A percentile compares a stretch with the other conserved stretches of the same genome.
Conservation (phyloP, 805 yeast species). For the Yarrowia sp. region DNA sequence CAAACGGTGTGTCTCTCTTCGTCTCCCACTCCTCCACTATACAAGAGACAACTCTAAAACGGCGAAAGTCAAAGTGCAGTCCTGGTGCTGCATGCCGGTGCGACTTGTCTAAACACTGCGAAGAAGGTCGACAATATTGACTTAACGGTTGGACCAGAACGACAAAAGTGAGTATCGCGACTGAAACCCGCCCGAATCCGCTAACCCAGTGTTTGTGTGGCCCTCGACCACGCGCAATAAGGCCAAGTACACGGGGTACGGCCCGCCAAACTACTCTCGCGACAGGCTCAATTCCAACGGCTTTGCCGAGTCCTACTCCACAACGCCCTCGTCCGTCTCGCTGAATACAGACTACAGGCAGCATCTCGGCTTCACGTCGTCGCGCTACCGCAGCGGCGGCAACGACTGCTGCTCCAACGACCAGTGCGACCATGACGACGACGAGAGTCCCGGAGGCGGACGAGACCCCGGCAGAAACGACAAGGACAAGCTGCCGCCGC, state of each 20-base stretch:
- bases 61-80: conserved; percentile 3
- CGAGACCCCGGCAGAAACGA: neutral
- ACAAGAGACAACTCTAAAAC: conserved; percentile 3
- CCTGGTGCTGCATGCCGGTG: neutral
- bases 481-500: neutral
- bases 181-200: neutral
- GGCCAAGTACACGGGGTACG: conserved; percentile 20
- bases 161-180: neutral
- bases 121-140: neutral
- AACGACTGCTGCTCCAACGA: conserved; percentile 2
- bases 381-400: conserved; percentile 11
- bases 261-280: conserved; percentile 21
- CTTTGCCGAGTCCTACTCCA: conserved; percentile 14
- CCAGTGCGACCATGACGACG: conserved; percentile 4
- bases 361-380: conserved; percentile 20
- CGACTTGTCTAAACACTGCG: neutral
- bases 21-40: neutral
- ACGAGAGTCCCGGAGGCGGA: conserved; percentile 11
- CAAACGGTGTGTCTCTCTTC: neutral
- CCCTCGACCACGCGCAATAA: conserved; percentile 20
- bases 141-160: neutral
- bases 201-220: conserved; percentile 26
- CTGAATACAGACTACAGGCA: conserved; percentile 22
- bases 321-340: conserved; percentile 17
- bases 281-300: conserved; percentile 14